Percentiles rank a stretch among this genome's conserved stretches.
Evolutionary conservation across 2,329 filamentous ascomycete species (phyloP).

Genomic region (Aschersonia sp.): DNA sequence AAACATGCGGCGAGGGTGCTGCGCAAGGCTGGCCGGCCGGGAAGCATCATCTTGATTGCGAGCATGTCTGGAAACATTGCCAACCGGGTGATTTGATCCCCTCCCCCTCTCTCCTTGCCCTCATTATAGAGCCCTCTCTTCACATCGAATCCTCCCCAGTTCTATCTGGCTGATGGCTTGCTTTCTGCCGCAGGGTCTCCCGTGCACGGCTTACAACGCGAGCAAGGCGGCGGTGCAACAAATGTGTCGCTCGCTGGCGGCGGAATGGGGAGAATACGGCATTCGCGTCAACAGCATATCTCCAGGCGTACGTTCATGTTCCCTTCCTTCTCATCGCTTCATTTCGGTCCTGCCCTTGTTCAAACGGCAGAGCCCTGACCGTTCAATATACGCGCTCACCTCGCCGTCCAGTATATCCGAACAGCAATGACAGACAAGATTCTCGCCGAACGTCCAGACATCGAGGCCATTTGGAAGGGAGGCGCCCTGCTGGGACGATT

Average conservation of each 20-base stretch:
- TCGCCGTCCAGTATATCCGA: slow-evolving; percentile 42
- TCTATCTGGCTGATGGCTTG: no score
- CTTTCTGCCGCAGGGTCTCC: slow-evolving; percentile 32
- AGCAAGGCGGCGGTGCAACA: slow-evolving; percentile 48
- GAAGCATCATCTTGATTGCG: slow-evolving; percentile 54
- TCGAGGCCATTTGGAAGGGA: slow-evolving; percentile 53
- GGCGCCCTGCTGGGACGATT: slow-evolving; percentile 74
- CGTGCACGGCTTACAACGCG: slow-evolving; percentile 48
- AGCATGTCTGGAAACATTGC: slow-evolving; percentile 57
- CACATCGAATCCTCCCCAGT: no score
- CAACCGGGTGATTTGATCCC: slow-evolving; percentile 40
- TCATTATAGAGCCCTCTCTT: no score
- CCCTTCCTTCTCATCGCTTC: neutral
- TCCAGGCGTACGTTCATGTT: slow-evolving; percentile 29
- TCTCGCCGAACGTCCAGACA: slow-evolving; percentile 62
- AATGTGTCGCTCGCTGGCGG: slow-evolving; percentile 42
- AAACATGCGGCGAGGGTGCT: slow-evolving; percentile 77
- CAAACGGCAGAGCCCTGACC: no score
- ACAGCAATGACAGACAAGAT: slow-evolving; percentile 74
- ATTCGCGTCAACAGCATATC: slow-evolving; percentile 55
- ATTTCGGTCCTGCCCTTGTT: neutral
- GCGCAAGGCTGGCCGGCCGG: slow-evolving; percentile 39
- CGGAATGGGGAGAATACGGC: slow-evolving; percentile 47
- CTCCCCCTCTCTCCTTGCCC: neutral
- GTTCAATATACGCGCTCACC: no score